Conservation (phyloP, 1,284 basidiomycete species). For the Tausonia pullulans region DNA sequence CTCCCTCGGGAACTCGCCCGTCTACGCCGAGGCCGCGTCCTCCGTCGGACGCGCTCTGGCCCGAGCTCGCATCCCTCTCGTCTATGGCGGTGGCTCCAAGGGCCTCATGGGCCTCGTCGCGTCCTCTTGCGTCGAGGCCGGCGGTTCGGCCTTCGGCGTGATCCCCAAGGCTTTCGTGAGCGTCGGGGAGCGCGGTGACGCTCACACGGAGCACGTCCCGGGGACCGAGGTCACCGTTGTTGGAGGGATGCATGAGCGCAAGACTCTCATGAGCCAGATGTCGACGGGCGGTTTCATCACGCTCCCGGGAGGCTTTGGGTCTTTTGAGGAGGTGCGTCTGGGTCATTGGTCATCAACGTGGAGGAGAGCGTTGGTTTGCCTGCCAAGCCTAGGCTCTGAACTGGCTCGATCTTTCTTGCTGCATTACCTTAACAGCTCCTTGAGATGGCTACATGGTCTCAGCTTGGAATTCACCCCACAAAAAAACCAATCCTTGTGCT, state of each 20-base stretch:
- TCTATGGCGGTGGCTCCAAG: conserved; percentile 74
- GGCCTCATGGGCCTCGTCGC: conserved; percentile 85
- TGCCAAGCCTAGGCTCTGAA: not conserved
- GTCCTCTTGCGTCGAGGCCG: conserved; percentile 50
- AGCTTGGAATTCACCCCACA: conserved; percentile 70
- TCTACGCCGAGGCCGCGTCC: too few species aligned
- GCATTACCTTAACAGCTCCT: conserved; percentile 46
- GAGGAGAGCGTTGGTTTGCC: too few species aligned
- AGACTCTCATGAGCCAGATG: conserved; percentile 72
- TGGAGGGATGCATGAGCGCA: conserved; percentile 60
- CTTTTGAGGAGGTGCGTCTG: conserved; percentile 66
- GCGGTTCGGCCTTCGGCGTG: conserved; percentile 69
- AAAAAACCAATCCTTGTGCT: conserved; percentile 70
- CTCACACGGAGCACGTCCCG: conserved; percentile 27
- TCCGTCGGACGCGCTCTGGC: conserved; percentile 59
- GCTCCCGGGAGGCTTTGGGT: conserved; percentile 82
- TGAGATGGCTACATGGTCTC: conserved; percentile 84
- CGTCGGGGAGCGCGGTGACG: conserved; percentile 27
- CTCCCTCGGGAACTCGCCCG: too few species aligned
- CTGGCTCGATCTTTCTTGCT: not conserved
- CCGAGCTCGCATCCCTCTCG: conserved; percentile 49
- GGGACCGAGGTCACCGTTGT: conserved; percentile 53
- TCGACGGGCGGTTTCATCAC: conserved; percentile 64
- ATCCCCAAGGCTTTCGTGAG: conserved; percentile 50
- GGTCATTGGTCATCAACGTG: not conserved